Evolutionary conservation across 2,329 filamentous ascomycete species (phyloP), one percentile per base, ranked within the genome.

Genomic region (Scleromitrula shiraiana): DNA sequence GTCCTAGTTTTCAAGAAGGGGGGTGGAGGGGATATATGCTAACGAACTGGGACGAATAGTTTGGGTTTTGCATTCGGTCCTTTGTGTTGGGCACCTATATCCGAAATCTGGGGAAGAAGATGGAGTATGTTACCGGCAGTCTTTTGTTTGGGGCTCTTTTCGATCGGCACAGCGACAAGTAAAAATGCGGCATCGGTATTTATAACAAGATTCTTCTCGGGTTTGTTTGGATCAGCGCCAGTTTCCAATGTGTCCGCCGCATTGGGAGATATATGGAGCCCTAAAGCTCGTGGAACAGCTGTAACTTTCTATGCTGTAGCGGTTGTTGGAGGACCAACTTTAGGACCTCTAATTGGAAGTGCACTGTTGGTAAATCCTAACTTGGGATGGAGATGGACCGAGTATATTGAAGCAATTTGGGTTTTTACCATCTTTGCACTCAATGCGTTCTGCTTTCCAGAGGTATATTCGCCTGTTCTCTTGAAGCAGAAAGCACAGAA

Each of bases 121-220:
- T 61, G 73, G 30, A 69, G 83, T 15, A 81, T 83, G 61, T 69
- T 77, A 53, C 63, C 70, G 39, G 80, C 78, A 3, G 78, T 80
- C 55, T 64, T 73, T 50, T 69, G 69, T 17, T 68, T 85, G 45
- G 77, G 76, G 0, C 71, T 74, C 1, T 86, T 86, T 60, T 82
- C 77, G 53, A 78, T 75, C 24, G 81, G 71, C 5, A 72, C 70
- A 17, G 76, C 78, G 2, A 79, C 75, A 4, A 70, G 76, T 1
- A 68, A 75, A 50, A 80, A 75, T 54, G 76, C 81, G 50, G 67
- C 67, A 41, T 75, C 76, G 1, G 67, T 88, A 3, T 68, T 87
- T 36, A 70, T 84, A 22, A 71, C 85, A 26, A 77, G 83, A 39
- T 86, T 86, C 67, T 78, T 85, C 49, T 75, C 75, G 4, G 79